Percentiles rank a stretch among this genome's conserved stretches.
These are phyloP conservation scores for Fusarium subglutinans DNA, from an alignment of 2,329 filamentous ascomycete species.

Conservation along the genomic window DNA sequence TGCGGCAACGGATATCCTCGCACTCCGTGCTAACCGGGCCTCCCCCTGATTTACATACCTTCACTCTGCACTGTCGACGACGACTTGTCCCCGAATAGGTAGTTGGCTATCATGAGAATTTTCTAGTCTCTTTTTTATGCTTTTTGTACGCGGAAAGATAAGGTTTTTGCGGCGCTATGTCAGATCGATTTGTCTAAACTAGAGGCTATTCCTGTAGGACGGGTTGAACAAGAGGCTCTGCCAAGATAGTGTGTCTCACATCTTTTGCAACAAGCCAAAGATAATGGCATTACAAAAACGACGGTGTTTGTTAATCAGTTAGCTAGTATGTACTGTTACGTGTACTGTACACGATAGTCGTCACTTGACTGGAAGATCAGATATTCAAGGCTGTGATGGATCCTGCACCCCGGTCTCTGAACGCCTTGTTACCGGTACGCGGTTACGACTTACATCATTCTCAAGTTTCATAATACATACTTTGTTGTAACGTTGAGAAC, in stretches of 20 bases:
- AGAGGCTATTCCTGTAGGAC: neutral
- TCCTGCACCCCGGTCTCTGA: neutral
- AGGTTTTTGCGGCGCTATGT: constrained; percentile 6
- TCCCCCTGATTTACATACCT: constrained; percentile 16
- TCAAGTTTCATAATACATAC: constrained; percentile 15
- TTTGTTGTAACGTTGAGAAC: constrained; percentile 29
- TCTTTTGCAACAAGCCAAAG: neutral
- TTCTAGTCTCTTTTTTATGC: neutral
- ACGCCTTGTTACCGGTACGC: neutral
- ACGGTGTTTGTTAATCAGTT: neutral
- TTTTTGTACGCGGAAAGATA: constrained; percentile 4
- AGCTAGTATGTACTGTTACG: neutral
- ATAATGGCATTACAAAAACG: neutral
- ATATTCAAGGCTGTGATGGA: neutral
- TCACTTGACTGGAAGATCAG: neutral
- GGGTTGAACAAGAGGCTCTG: constrained; percentile 5
- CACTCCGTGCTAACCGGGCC: constrained; percentile 33
- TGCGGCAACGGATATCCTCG: constrained; percentile 17
- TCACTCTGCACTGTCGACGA: neutral
- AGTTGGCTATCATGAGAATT: constrained; percentile 23
- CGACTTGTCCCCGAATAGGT: constrained; percentile 14
- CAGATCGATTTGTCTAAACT: neutral
- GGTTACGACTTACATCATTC: constrained; percentile 20
- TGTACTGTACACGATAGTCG: neutral
- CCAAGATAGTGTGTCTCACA: neutral